phyloP scores from a whole-genome alignment of 2,329 filamentous ascomycete species.

The Ceratocystis cubensis region DNA sequence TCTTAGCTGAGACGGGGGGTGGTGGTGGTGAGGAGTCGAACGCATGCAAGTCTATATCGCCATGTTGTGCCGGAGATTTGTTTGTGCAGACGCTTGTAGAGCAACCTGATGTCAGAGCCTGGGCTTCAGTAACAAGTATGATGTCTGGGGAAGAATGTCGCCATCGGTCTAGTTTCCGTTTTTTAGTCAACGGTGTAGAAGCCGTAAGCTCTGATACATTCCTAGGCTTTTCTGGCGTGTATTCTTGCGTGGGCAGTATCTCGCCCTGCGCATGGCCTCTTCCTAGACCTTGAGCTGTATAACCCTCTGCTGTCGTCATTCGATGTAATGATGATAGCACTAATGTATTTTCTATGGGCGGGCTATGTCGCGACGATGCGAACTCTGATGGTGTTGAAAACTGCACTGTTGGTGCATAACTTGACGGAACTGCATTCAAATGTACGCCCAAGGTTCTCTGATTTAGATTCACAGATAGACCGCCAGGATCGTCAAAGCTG shows the following conservation, averaged over 20 bases:
- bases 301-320: neutral
- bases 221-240: neutral
- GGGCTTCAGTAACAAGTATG: neutral
- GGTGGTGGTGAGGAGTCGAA: conserved; percentile 1
- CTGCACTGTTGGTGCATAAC: conserved; percentile 5
- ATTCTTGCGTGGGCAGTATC: conserved; percentile 1
- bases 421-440: conserved; percentile 1
- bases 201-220: neutral
- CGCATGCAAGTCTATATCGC: neutral
- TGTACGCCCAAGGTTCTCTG: conserved; percentile 3
- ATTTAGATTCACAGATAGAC: neutral
- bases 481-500: neutral
- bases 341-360: neutral
- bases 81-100: neutral
- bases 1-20: neutral
- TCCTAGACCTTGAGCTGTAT: neutral
- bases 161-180: conserved; percentile 2
- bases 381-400: conserved; percentile 9
- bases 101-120: neutral
- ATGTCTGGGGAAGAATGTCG: conserved; percentile 8
- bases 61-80: neutral
- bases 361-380: neutral
- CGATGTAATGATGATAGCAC: neutral
- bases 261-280: neutral
- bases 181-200: neutral